A percentile compares a stretch with the other conserved stretches of the same genome.
These are phyloP conservation scores for Amphirosellinia nigrospora DNA, from an alignment of 495 filamentous ascomycete genomes.

Conservation along the genomic window DNA sequence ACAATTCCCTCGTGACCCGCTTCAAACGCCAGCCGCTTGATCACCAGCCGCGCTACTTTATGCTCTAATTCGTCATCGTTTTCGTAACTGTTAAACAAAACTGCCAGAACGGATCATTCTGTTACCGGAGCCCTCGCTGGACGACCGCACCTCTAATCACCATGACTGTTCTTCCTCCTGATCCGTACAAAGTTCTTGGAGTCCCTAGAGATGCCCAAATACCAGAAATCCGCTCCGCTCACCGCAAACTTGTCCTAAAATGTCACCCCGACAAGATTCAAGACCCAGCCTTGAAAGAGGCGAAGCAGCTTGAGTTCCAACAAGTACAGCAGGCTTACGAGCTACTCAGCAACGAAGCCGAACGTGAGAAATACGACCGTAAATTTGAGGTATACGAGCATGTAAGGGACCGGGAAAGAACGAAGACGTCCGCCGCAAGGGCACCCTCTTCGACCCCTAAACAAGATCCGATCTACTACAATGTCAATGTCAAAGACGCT, in stretches of 20 bases:
- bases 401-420: slow-evolving; percentile 36
- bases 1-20: slow-evolving; percentile 23
- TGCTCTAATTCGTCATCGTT: slow-evolving; percentile 23
- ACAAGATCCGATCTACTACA: slow-evolving; percentile 42
- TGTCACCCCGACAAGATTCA: slow-evolving; percentile 96
- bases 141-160: slow-evolving; percentile 37
- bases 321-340: slow-evolving; percentile 94
- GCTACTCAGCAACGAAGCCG: slow-evolving; percentile 78
- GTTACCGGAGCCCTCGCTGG: slow-evolving; percentile 24
- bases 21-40: slow-evolving; percentile 31
- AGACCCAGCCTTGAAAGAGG: slow-evolving; percentile 65
- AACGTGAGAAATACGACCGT: slow-evolving; percentile 77
- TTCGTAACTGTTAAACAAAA: slow-evolving; percentile 21
- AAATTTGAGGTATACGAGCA: slow-evolving; percentile 65
- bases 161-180: slow-evolving; percentile 73
- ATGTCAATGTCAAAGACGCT: slow-evolving; percentile 38
- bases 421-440: slow-evolving; percentile 46
- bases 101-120: slow-evolving; percentile 15
- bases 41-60: slow-evolving; percentile 23
- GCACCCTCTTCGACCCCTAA: slow-evolving; percentile 41
- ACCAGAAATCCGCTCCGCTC: slow-evolving; percentile 75
- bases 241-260: slow-evolving; percentile 91
- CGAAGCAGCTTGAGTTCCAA: slow-evolving; percentile 86
- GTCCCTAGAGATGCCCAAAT: slow-evolving; percentile 76
- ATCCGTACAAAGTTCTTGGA: slow-evolving; percentile 85